Evolutionary conservation across 179 eudicot species (phyloP), one percentile per base, ranked within the genome.

Genomic region (Carnegiea gigantea): DNA sequence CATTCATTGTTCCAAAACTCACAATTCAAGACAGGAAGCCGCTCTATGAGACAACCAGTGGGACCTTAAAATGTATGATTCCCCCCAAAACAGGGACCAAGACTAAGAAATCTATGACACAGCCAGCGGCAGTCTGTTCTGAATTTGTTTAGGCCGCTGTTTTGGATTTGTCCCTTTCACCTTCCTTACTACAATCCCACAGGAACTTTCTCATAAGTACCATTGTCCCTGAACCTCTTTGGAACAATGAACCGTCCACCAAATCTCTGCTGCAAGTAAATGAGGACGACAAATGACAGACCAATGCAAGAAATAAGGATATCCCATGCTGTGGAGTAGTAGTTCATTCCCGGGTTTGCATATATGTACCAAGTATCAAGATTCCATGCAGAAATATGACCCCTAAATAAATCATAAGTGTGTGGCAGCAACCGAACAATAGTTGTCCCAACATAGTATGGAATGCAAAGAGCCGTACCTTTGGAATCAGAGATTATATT

Each of bases 361-460:
- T 91, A 96, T 71, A 94, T 92, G 79, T 88, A 87, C 90, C 87
- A 88, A 5, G 80, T 86, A 80, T 87, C 83, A 11, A 87, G 83
- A 28, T 87, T 89, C 92, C 88, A 87, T 10, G 86, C 23, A 14
- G 94, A 84, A 77, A 87, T 90, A 78, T 87, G 96, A 78, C 92
- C 85, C 83, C 97, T 86, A 78, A 88, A 89, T 73, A 93, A 83
- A 88, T 96, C 96, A 78, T 96, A 96, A 6, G 84, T 91, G 80
- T 96, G 99, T 13, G 99, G 99, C 84, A 96, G 81, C 81, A 94
- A 84, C 17, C 98, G 91, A 79, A 92, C 95, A 70, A 92, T n/a
- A 54, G 97, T 92, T 13, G 92, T 92, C 53, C 99, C 99, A 1
- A 91, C n/a, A 59, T 92, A 96, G 72, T 90, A 96, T 12, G 92